Conservation (phyloP, 2,329 filamentous ascomycete genomes). For the Paramyrothecium sp. region DNA sequence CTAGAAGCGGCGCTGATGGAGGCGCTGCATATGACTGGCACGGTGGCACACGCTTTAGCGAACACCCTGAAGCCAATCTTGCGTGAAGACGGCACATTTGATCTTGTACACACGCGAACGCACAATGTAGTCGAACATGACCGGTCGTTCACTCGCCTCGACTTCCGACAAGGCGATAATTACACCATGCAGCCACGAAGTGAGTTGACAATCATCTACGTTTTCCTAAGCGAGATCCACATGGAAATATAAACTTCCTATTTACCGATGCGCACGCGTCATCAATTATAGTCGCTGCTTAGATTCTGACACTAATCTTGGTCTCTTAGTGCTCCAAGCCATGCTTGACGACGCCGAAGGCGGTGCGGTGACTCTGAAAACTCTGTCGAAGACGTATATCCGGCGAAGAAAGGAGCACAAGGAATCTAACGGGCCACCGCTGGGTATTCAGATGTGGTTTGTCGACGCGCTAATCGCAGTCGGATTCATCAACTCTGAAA, state of each 20-base stretch:
- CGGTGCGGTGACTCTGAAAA: conserved; percentile 22
- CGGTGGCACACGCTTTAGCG: neutral
- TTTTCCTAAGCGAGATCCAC: too few relatives aligned
- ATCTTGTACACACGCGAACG: conserved; percentile 11
- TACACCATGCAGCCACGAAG: conserved; percentile 25
- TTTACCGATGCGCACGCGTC: too few relatives aligned
- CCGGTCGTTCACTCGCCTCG: conserved; percentile 26
- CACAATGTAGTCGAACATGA: conserved; percentile 33
- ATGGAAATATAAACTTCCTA: too few relatives aligned
- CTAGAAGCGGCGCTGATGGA: neutral
- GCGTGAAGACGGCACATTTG: neutral
- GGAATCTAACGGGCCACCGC: conserved; percentile 14
- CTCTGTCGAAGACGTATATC: conserved; percentile 22
- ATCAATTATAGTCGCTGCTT: too few relatives aligned
- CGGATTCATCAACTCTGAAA: conserved; percentile 19
- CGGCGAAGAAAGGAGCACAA: conserved; percentile 23
- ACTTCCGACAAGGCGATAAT: conserved; percentile 30
- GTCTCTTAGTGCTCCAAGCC: conserved; percentile 27
- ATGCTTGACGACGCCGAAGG: conserved; percentile 26
- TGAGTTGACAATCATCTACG: neutral
- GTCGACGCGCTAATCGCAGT: conserved; percentile 24
- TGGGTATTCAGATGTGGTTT: conserved; percentile 22
- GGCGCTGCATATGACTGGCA: neutral
- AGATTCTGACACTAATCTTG: too few relatives aligned
- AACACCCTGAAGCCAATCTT: neutral